Conservation (phyloP, 176 grass and related monocot genomes). For the Poa annua region DNA sequence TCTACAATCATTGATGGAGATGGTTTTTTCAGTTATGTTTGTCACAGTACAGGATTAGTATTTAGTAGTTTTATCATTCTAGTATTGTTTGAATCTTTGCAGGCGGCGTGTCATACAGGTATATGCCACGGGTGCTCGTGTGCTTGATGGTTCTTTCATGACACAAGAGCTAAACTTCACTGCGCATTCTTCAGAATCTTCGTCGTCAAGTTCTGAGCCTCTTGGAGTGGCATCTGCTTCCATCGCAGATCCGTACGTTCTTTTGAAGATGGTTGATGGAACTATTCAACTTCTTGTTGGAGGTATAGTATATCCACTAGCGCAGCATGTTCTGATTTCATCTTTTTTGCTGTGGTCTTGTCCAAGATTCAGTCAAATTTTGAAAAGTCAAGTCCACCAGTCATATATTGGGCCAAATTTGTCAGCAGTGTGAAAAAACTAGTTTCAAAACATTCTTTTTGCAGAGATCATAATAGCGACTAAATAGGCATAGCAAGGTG, state of each 20-base stretch:
- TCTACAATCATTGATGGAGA: not conserved
- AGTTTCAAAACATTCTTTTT: not conserved
- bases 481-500: not conserved
- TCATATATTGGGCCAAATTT: slow-evolving; percentile 12
- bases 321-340: not conserved
- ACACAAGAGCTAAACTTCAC: slow-evolving; percentile 89
- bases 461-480: not conserved
- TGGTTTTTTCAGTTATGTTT: not conserved
- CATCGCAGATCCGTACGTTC: slow-evolving; percentile 88
- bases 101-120: slow-evolving; percentile 90
- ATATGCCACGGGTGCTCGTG: slow-evolving; percentile 84
- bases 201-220: slow-evolving; percentile 66
- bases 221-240: slow-evolving; percentile 71
- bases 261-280: slow-evolving; percentile 92
- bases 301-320: slow-evolving; percentile 50
- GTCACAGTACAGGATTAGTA: not conserved
- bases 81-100: slow-evolving; percentile 44
- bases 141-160: slow-evolving; percentile 99
- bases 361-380: slow-evolving; percentile 6
- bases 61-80: slow-evolving; percentile 25
- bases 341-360: not conserved
- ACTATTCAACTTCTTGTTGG: slow-evolving; percentile 89
- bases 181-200: slow-evolving; percentile 60
- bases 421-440: not conserved
- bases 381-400: slow-evolving; percentile 7